These are phyloP conservation scores for Pichia sp. DNA, from an alignment of 1,139 yeast genomes.

Conservation along the genomic window DNA sequence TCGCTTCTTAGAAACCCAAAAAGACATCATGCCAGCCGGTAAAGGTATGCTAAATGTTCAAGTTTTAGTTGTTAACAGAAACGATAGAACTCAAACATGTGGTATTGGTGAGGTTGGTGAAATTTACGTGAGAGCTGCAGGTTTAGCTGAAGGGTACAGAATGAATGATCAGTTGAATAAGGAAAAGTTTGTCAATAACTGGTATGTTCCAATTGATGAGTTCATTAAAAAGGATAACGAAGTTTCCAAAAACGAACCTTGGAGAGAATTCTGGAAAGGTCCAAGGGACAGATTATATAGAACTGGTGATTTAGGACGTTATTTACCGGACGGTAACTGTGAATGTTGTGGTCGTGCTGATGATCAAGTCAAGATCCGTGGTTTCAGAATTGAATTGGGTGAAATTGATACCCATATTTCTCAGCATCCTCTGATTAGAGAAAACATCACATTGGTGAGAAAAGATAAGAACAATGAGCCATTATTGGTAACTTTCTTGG, in stretches of 20 bases:
- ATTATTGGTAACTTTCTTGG: constrained; percentile 82
- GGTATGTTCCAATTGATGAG: constrained; percentile 63
- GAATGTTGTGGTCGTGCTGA: constrained; percentile 99
- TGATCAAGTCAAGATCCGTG: constrained; percentile 97
- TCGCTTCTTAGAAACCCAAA: constrained; percentile 68
- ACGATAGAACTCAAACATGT: constrained; percentile 81
- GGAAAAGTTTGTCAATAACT: constrained; percentile 79
- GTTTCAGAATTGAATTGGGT: constrained; percentile 96
- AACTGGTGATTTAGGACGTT: constrained; percentile 96
- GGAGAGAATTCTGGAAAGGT: constrained; percentile 84
- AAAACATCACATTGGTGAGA: constrained; percentile 86
- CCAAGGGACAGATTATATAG: constrained; percentile 94
- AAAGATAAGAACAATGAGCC: constrained; percentile 92
- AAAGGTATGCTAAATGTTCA: constrained; percentile 96
- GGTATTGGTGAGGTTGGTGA: constrained; percentile 99
- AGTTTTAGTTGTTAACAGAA: constrained; percentile 83
- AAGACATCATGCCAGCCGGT: constrained; percentile 98
- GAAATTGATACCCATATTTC: constrained; percentile 97
- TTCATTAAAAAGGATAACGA: constrained; percentile 53
- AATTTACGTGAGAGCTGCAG: constrained; percentile 96
- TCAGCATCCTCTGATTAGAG: constrained; percentile 85
- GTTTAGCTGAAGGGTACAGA: constrained; percentile 93
- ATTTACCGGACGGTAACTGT: constrained; percentile 92
- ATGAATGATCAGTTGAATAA: constrained; percentile 83
- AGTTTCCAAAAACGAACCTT: constrained; percentile 38